Percentiles rank a stretch among this genome's conserved stretches.
These are phyloP conservation scores for Podospora pseudopauciseta DNA, from an alignment of 495 filamentous ascomycete species.

Conservation along the genomic window DNA sequence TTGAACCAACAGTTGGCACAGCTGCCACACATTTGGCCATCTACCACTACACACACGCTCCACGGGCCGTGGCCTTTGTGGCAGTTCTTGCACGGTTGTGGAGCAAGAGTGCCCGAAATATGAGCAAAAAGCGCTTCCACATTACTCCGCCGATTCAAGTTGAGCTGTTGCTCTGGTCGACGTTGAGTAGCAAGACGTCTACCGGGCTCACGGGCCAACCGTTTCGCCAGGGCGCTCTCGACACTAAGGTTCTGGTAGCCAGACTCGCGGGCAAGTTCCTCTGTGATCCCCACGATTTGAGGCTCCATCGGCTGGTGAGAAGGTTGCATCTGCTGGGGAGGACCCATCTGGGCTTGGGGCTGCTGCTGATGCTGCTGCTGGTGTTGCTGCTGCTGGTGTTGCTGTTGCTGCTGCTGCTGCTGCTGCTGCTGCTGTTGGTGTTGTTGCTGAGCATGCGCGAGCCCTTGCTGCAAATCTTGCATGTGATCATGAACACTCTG, in stretches of 20 bases:
- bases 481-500: conserved; percentile 26
- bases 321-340: conserved; percentile 28
- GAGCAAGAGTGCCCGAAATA: conserved; percentile 42
- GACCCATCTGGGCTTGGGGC: conserved; percentile 23
- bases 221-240: conserved; percentile 48
- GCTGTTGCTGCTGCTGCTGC: conserved; percentile 26
- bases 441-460: conserved; percentile 14
- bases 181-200: conserved; percentile 45
- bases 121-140: conserved; percentile 51
- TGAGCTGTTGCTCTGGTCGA: conserved; percentile 43
- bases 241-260: conserved; percentile 41
- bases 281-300: conserved; percentile 35
- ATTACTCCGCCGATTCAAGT: conserved; percentile 46
- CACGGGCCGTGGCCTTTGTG: conserved; percentile 51
- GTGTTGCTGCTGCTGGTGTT: conserved; percentile 20
- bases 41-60: conserved; percentile 45
- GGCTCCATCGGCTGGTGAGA: conserved; percentile 34
- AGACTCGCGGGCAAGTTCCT: conserved; percentile 40
- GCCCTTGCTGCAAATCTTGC: conserved; percentile 17
- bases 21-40: conserved; percentile 51
- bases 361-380: conserved; percentile 29
- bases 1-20: conserved; percentile 55
- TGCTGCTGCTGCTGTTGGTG: conserved; percentile 25
- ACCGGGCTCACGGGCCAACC: conserved; percentile 42
- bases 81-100: conserved; percentile 49